phyloP scores from a whole-genome alignment of 306 rosid genomes.

The Inga laurina region DNA sequence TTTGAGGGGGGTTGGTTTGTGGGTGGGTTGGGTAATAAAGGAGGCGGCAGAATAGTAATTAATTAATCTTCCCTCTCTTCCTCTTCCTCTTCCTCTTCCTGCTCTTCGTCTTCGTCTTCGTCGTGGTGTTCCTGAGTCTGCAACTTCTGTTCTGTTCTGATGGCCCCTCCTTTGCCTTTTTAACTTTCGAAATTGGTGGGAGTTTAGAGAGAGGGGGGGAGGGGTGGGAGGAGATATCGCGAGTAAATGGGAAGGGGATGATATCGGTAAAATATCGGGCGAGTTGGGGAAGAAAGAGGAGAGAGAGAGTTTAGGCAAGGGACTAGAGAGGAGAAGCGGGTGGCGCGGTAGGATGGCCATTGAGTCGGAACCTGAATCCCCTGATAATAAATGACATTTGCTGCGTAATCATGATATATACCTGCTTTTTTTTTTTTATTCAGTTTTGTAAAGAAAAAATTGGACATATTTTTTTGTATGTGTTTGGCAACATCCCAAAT shows the following conservation, averaged over 20 bases:
- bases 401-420: too few species aligned
- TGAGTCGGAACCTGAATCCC: too few species aligned
- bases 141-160: neutral
- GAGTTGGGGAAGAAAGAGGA: neutral
- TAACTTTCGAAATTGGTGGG: slow-evolving; percentile 10
- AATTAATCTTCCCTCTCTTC: neutral
- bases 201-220: neutral
- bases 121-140: neutral
- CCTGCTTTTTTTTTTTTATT: too few species aligned
- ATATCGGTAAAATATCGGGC: slow-evolving; percentile 4
- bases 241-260: neutral
- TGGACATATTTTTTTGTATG: too few species aligned
- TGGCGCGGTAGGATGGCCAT: too few species aligned
- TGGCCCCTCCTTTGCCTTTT: neutral
- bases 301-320: too few species aligned
- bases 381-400: too few species aligned
- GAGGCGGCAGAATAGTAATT: slow-evolving; percentile 14
- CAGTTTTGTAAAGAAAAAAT: too few species aligned
- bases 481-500: too few species aligned
- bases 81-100: neutral
- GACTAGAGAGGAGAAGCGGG: too few species aligned
- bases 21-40: slow-evolving; percentile 7
- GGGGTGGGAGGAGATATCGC: neutral
- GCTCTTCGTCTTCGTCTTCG: neutral
- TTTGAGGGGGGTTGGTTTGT: neutral